phyloP scores from a whole-genome alignment of 1,139 yeast genomes.

The Blastobotrys aristatus region DNA sequence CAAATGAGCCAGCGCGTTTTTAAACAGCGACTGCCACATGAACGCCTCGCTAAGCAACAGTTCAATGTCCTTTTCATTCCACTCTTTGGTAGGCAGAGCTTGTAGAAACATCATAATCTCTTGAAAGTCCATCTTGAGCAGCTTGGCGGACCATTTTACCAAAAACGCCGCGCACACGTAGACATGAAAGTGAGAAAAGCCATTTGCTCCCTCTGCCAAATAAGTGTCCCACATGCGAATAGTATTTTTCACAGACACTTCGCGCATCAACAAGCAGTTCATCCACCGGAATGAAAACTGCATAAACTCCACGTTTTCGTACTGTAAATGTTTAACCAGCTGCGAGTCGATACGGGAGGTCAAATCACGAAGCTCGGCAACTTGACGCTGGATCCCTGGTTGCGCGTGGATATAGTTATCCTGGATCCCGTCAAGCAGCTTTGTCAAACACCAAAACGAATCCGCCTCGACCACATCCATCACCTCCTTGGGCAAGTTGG shows the following conservation, averaged over 20 bases:
- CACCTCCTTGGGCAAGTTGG: conserved; percentile 49
- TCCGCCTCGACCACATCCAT: conserved; percentile 78
- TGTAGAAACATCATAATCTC: conserved; percentile 88
- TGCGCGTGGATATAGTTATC: conserved; percentile 97
- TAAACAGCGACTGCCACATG: conserved; percentile 91
- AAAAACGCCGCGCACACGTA: conserved; percentile 98
- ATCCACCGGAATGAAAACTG: conserved; percentile 98
- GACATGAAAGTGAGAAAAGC: conserved; percentile 89
- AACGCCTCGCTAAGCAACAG: conserved; percentile 90
- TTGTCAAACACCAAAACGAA: conserved; percentile 92
- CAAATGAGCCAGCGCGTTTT: conserved; percentile 61
- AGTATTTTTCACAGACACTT: conserved; percentile 68
- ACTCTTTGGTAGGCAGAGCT: conserved; percentile 73
- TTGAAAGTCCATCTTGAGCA: conserved; percentile 88
- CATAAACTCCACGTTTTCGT: conserved; percentile 82
- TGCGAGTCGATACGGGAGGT: conserved; percentile 75
- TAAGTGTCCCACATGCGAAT: conserved; percentile 99
- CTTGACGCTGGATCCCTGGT: conserved; percentile 94
- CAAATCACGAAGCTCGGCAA: conserved; percentile 68
- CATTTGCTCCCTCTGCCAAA: conserved; percentile 79
- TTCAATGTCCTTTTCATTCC: conserved; percentile 91
- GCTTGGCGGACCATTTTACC: conserved; percentile 73
- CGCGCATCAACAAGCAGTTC: conserved; percentile 96
- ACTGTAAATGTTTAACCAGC: conserved; percentile 66
- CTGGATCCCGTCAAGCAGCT: conserved; percentile 86